Evolutionary conservation across 805 yeast genomes (phyloP), one percentile per base, ranked within the genome.

Genomic region (Dipodascopsis uninucleata): DNA sequence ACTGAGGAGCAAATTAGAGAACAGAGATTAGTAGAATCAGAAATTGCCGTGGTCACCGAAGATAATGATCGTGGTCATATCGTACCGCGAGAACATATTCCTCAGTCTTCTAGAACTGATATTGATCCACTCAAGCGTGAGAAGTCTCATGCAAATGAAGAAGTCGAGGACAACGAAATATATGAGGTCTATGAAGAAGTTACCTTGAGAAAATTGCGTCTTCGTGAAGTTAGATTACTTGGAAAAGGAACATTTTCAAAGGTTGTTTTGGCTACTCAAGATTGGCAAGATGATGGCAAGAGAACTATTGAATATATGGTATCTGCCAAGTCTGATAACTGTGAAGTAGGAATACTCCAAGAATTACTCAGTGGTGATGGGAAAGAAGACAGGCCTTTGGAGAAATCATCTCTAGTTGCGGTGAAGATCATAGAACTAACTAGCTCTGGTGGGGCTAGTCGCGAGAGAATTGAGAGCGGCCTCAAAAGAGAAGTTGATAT

Each of bases 401-500:
- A 16, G 34, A 29, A 40, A 16, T 36, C 14, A 9, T 16, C 49
- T 16, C 59, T 62, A 21, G 81, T 81, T 3, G 97, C 97, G 0
- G 74, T 90, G 28, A 90, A 90, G 61, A 75, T 85, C 34, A 71
- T 79, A 4, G 65, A 64, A 14, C 64, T 76, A 31, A 70, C 71
- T 1, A 58, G 67, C 35, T 63, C 55, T 29, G 65, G 65, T 23
- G 64, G 63, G 25, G 75, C 74, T 3, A 65, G 75, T 3, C 61
- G 72, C 9, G 68, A 72, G 4, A 67, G 85, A 36, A 69, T 82
- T 20, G 82, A 81, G 57, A 74, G 76, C 46, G 77, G 85, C 0
- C 61, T 82, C 35, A 65, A 71, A n/a, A 71, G 97, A 49, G 98
- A 93, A 60, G 61, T 88, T 21, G 79, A 77, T 20, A 77, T 88